Evolutionary conservation across 2,329 filamentous ascomycete species (phyloP), one percentile per base, ranked within the genome.

Genomic region (Xylaria sp.): DNA sequence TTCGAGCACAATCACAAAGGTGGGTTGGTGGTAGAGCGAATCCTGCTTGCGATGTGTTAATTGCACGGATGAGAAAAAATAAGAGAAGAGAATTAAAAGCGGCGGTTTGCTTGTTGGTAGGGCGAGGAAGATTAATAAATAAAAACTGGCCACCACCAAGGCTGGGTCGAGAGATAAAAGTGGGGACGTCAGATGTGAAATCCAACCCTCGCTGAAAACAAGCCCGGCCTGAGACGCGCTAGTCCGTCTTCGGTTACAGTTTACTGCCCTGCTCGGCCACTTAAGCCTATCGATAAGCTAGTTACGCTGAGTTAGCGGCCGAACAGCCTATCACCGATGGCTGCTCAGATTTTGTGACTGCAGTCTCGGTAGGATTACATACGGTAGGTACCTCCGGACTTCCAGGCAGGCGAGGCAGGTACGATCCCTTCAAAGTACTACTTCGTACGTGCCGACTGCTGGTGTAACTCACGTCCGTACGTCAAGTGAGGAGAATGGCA

Each of bases 111-210:
- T 19, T 44, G 23, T 37, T 48, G 48, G 42, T 48, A 51, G n/a
- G 46, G 39, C 19, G 46, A 59, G 49, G 52, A 60, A 58, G 55
- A 54, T 30, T 52, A 9, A 50, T 46, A 56, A 46, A 52, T 52
- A 59, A 59, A 61, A 62, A n/a, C 60, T 58, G 62, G 57, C 57
- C 57, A 59, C 23, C 10, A 34, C 49, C 19, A 34, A 46, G 53
- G 39, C 44, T 55, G 53, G 39, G 53, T 11, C 42, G 42, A 13
- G 10, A 47, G 18, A 39, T 23, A 42, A 53, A 53, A 37, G 11
- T n/a, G 49, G 49, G 7, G 23, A 30, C 16, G 47, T 19, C 47
- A 50, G 47, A 23, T 30, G 23, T 19, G 34, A 35, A 52, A 18
- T 52, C 19, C 19, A 37, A 13, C 6, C 13, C 37, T 10, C 13